A percentile compares a stretch with the other conserved stretches of the same genome.
These are phyloP conservation scores for Didymella keratinophila DNA, from an alignment of 2,329 filamentous ascomycete genomes.

Conservation along the genomic window DNA sequence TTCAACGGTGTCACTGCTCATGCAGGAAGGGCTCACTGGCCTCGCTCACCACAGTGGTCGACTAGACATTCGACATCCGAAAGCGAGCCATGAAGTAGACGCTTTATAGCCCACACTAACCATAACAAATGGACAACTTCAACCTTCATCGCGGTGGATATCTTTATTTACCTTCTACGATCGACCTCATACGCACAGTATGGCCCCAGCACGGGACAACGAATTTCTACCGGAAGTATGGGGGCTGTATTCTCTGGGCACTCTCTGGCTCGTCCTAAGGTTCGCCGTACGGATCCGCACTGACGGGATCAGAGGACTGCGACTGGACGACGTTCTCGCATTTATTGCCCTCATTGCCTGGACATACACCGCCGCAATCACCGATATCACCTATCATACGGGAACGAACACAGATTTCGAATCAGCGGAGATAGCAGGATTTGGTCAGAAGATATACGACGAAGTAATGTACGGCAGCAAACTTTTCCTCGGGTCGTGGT, in stretches of 20 bases:
- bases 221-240: constrained; percentile 21
- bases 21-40: background rate
- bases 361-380: constrained; percentile 17
- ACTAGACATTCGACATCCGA: background rate
- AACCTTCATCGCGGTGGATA: background rate
- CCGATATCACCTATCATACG: constrained; percentile 21
- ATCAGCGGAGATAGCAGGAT: constrained; percentile 11
- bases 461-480: constrained; percentile 19
- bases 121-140: background rate
- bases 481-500: constrained; percentile 23
- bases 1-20: background rate
- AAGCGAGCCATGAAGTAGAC: background rate
- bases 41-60: background rate
- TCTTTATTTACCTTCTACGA: background rate
- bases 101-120: background rate
- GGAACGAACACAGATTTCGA: constrained; percentile 24
- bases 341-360: constrained; percentile 14
- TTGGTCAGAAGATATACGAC: constrained; percentile 14
- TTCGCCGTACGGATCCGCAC: constrained; percentile 12
- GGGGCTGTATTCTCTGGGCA: constrained; percentile 10
- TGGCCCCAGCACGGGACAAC: constrained; percentile 19
- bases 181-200: background rate
- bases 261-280: constrained; percentile 11
- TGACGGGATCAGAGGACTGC: constrained; percentile 7
- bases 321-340: constrained; percentile 15